Base-by-base conservation (phyloP, 2,329 filamentous ascomycete species). In the Cercospora sesami region DNA sequence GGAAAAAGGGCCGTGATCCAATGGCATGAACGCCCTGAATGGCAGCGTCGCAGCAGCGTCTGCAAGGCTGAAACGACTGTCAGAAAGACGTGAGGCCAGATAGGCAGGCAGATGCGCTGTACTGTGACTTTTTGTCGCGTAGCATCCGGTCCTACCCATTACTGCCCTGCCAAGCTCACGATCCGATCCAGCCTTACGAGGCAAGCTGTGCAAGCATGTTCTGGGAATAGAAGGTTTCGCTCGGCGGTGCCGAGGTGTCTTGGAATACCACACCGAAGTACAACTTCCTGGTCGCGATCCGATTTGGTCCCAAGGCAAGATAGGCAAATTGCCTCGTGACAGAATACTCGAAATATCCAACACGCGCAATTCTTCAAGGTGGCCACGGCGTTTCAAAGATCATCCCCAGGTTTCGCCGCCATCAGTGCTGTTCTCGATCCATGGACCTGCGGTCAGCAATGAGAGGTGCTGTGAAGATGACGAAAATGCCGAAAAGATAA, bases 401-500 rank as follows among this genome's bases (percentile, higher is more conserved):
- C 48, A 55, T 26, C 48, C 26, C 48, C 23, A 55, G 21, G 48
- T 30, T 55, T 55, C 48, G 14, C 48, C 48, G 14, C 14, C 48
- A 21, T 9, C 23, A 55, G 21, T 55, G 23, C 48, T 28, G 8
- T 30, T 55, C 48, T 26, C 45, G 23, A 23, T n/a, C 21, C 45
- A 26, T 53, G 23, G 21, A 55, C 21, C 45, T 30, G 48, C 48
- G 21, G 48, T 16, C 48, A 26, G 48, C 45, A 48, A 53, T 3
- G 21, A 28, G 5, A 53, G 12, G 10, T 7, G 12, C 48, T 14
- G 48, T 55, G 23, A 42, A n/a, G 16, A n/a, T 42, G 36, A 42
- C 36, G 48, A 55, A 55, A 55, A 55, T 3, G 48, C 48, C 48
- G 48, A 55, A 55, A 53, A 55, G 48, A 55, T 55, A 55, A 55